Base-by-base conservation (phyloP, 345 rosid genomes). In the Cardamine chenopodiifolia region DNA sequence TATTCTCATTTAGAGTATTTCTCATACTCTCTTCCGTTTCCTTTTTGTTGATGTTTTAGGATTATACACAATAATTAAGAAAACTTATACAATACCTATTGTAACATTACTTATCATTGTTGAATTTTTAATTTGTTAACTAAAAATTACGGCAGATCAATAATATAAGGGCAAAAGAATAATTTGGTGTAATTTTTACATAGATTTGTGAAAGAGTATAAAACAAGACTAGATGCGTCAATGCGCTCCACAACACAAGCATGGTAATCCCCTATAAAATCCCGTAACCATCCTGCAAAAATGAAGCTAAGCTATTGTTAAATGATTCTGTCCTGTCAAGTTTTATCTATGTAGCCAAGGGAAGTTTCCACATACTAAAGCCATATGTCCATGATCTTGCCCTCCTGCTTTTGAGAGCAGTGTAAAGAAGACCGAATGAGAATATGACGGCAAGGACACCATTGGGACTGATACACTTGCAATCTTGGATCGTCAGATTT, bases 321-420 rank as follows among this genome's bases (percentile, higher is more conserved):
- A 40, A 35, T 47, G 48, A 22, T 47, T 28, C 12, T 37, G 19
- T 57, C 72, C 13, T 37, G 26, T 57, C 62, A 19, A 65, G 54
- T 4, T 35, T 23, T 26, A 7, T 40, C 19, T 26, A 47, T 6
- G 39, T 22, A 19, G 40, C 2, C 22, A 71, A 53, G 6, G 34
- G 1, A 64, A 11, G 0, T n/a, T 59, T 70, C 63, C 37, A 79
- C 86, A 44, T 69, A 90, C 93, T 89, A 49, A 87, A 82, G 59
- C 95, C 89, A 64, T 89, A 88, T 78, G 75, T 74, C 91, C 95
- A 88, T 23, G 89, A 80, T 76, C 97, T 81, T 54, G 93, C 93
- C 79, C 82, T 89, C 76, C 93, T 84, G 84, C 89, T 88, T 79
- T 85, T 89, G 18, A 89, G 72, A 35, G 89, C 83, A 32, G 93